Evolutionary conservation across 192 early-diverging fungal species (phyloP), one percentile per base, ranked within the genome.

Genomic region (Endogone sp.): DNA sequence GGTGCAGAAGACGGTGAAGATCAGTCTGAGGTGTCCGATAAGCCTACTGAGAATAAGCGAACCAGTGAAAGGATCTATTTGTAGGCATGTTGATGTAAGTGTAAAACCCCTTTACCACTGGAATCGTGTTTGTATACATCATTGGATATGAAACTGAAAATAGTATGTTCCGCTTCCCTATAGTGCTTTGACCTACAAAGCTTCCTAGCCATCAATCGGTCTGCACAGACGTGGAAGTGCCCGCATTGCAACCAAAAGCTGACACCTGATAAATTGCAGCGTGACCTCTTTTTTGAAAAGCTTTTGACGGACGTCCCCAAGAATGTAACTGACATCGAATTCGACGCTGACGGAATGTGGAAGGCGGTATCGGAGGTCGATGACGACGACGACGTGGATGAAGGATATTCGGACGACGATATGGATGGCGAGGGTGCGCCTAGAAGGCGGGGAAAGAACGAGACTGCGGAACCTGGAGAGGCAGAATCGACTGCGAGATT

Each of bases 51-150:
- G 70, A 29, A 71, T 71, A 32, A 71, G 57, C 28, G 70, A 71
- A 65, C 70, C 70, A 6, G 70, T 71, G 11, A 71, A 65, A 66
- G 70, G 70, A 16, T 29, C 61, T 26, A 30, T 60, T 23, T 71
- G 70, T n/a, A 9, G 27, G 20, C 70, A 71, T 59, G 70, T 71
- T 26, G 63, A 63, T 13, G 70, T 66, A 66, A 65, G 70, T 25
- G 29, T 16, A 8, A 13, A 16, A 28, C n/a, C 9, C 32, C 2
- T 21, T 30, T 62, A 27, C 1, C 6, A 62, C 13, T 11, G 0
- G 11, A 22, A 26, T 64, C 4, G 49, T 64, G 26, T 29, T 64
- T 6, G n/a, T 64, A n/a, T n/a, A n/a, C n/a, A n/a, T n/a, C n/a
- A n/a, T n/a, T n/a, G n/a, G n/a, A n/a, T n/a, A n/a, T n/a, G n/a